Evolutionary conservation across 352 stramenopile species (phyloP).

Genomic region (Phytopythium delawarense): DNA sequence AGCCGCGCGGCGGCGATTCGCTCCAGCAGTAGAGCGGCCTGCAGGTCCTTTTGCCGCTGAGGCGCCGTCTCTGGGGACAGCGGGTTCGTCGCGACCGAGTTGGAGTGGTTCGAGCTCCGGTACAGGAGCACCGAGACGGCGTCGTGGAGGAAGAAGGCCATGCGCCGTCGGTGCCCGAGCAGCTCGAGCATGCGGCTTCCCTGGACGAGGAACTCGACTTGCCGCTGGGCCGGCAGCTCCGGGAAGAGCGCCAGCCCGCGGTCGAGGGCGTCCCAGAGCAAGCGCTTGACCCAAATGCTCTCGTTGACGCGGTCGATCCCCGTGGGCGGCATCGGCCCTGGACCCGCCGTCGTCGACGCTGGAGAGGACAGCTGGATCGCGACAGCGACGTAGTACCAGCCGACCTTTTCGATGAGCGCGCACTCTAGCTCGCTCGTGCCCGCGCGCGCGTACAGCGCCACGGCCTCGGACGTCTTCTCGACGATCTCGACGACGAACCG

Average conservation of each 20-base stretch:
- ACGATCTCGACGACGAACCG: slow-evolving; percentile 73
- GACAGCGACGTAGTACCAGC: slow-evolving; percentile 68
- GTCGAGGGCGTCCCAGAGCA: slow-evolving; percentile 69
- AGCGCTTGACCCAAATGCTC: slow-evolving; percentile 59
- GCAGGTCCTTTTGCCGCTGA: slow-evolving; percentile 42
- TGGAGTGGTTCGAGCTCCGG: slow-evolving; percentile 17
- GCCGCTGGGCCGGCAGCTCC: slow-evolving; percentile 40
- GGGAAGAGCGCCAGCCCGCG: slow-evolving; percentile 48
- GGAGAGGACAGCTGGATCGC: slow-evolving; percentile 11
- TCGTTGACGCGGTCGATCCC: slow-evolving; percentile 43
- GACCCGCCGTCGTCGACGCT: slow-evolving; percentile 1
- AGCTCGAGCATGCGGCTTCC: slow-evolving; percentile 62
- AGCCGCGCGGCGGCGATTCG: slow-evolving; percentile 41
- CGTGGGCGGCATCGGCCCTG: neutral
- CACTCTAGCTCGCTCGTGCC: slow-evolving; percentile 68
- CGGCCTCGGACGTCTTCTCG: slow-evolving; percentile 72
- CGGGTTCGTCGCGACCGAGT: slow-evolving; percentile 2
- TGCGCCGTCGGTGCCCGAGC: slow-evolving; percentile 52
- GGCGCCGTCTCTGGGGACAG: slow-evolving; percentile 9
- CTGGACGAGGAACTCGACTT: slow-evolving; percentile 64
- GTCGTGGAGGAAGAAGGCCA: slow-evolving; percentile 75
- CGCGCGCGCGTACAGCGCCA: slow-evolving; percentile 60
- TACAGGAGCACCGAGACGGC: slow-evolving; percentile 40
- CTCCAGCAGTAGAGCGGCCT: slow-evolving; percentile 54
- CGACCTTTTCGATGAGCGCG: slow-evolving; percentile 61